Percentiles rank a stretch among this genome's conserved stretches.
phyloP scores from a whole-genome alignment of 2,329 filamentous ascomycete genomes.

The Ceratocystis destructans region DNA sequence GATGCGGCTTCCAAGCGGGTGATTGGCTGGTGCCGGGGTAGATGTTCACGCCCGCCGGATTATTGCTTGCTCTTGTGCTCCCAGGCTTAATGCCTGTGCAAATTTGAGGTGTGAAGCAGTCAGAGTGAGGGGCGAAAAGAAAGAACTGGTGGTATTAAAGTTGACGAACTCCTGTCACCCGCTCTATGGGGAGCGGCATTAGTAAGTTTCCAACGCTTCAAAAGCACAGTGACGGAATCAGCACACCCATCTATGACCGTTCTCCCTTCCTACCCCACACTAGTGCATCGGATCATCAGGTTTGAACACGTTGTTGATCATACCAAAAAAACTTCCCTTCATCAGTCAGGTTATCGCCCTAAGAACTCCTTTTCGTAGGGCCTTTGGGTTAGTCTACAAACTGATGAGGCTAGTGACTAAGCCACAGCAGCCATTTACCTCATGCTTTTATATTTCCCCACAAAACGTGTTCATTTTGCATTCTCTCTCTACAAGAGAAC shows the following conservation, averaged over 20 bases:
- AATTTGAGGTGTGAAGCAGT: too few relatives aligned
- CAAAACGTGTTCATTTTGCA: too few relatives aligned
- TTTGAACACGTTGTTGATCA: neutral
- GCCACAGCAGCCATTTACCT: too few relatives aligned
- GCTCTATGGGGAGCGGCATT: neutral
- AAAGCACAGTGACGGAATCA: neutral
- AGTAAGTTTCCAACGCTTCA: neutral
- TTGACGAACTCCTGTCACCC: neutral
- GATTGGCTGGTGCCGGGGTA: neutral
- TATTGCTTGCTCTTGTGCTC: neutral
- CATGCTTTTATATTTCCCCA: too few relatives aligned
- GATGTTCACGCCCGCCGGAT: neutral
- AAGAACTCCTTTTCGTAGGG: neutral
- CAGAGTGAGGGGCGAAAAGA: too few relatives aligned
- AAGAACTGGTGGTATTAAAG: too few relatives aligned
- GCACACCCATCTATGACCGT: neutral
- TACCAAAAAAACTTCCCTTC: slow-evolving; percentile 3
- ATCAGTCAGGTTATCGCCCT: neutral
- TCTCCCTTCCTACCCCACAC: neutral
- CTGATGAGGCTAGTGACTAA: too few relatives aligned
- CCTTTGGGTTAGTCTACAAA: too few relatives aligned
- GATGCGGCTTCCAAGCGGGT: neutral
- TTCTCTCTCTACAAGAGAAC: neutral
- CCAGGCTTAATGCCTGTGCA: neutral
- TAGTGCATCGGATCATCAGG: neutral